Base-by-base conservation (phyloP, 2,329 filamentous ascomycete genomes). In the Neopestalotiopsis sp. region DNA sequence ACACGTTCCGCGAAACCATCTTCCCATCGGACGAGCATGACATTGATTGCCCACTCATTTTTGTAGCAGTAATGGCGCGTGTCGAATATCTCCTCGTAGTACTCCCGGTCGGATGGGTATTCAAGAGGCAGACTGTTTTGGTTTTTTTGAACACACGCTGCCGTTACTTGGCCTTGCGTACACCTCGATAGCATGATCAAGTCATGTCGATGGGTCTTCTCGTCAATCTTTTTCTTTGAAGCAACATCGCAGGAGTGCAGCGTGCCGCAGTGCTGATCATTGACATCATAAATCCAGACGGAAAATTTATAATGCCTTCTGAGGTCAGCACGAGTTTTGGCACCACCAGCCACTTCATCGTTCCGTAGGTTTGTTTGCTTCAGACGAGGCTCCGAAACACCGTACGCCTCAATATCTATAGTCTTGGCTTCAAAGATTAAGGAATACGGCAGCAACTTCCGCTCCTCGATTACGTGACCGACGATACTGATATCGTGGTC, bases 21-120 rank as follows among this genome's bases (percentile, higher is more conserved):
- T 58, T 58, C 28, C 56, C 56, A 58, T 28, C 56, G 56, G 7
- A 58, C 56, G n/a, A 58, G 20, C 56, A 58, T 58, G 56, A 58
- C 28, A 58, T 58, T 58, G 20, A 58, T 28, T 14, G 56, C 56
- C 56, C 56, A 58, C 1, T 58, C 56, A 14, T 4, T 58, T 28
- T 58, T 58, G 20, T 10, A 58, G 56, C 14, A 32, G 14, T 32
- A 58, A 58, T 58, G 56, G 28, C 56, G 56, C 14, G 24, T 58
- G 28, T 58, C 56, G 20, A 10, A 58, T 28, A 58, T 32, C 56
- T 58, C 56, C 28, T 58, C 56, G 24, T 58, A 58, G 28, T 58
- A 58, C 24, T 58, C 56, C 28, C 4, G 2, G 2, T 9, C 28
- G 14, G 28, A 58, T 7, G 56, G 56, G 56, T 58, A 32, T 24